Conservation (phyloP, 257 asterid species). For the Catharanthus roseus region DNA sequence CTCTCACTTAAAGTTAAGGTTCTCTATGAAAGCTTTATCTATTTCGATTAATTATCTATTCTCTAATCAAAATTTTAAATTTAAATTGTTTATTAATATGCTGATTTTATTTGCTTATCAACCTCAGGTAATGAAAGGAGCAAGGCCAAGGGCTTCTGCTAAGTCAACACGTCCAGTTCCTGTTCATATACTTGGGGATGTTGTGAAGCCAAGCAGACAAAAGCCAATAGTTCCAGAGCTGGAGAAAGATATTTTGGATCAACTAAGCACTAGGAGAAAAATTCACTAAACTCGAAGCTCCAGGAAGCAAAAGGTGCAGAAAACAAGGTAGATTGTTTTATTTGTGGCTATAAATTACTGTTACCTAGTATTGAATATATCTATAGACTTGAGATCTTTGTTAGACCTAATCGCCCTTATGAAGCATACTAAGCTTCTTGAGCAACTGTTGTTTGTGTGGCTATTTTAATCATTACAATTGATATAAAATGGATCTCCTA, state of each 20-base stretch:
- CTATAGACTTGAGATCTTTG: too few species aligned
- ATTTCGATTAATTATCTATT: not conserved
- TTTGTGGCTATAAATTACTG: not conserved
- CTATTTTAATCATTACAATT: too few species aligned
- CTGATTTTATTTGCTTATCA: slow-evolving; percentile 46
- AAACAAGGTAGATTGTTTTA: slow-evolving; percentile 48
- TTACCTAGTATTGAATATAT: too few species aligned
- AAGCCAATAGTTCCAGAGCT: too few species aligned
- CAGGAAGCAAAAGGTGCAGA: slow-evolving; percentile 93
- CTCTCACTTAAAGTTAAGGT: not conserved
- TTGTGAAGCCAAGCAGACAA: too few species aligned
- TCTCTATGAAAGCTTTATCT: not conserved
- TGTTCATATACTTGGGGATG: too few species aligned
- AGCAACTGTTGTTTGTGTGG: not conserved
- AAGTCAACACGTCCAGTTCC: slow-evolving; percentile 94
- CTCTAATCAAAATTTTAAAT: not conserved
- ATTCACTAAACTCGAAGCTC: too few species aligned
- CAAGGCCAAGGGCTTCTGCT: slow-evolving; percentile 40
- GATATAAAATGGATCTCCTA: not conserved
- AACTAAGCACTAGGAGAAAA: too few species aligned
- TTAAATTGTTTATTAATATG: slow-evolving; percentile 7
- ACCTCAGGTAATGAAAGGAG: slow-evolving; percentile 49
- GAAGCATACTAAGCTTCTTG: not conserved
- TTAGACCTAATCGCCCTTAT: not conserved
- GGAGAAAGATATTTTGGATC: too few species aligned